These are phyloP conservation scores for Phalaenopsis equestris DNA, from an alignment of 106 monocot genomes.

Conservation along the genomic window DNA sequence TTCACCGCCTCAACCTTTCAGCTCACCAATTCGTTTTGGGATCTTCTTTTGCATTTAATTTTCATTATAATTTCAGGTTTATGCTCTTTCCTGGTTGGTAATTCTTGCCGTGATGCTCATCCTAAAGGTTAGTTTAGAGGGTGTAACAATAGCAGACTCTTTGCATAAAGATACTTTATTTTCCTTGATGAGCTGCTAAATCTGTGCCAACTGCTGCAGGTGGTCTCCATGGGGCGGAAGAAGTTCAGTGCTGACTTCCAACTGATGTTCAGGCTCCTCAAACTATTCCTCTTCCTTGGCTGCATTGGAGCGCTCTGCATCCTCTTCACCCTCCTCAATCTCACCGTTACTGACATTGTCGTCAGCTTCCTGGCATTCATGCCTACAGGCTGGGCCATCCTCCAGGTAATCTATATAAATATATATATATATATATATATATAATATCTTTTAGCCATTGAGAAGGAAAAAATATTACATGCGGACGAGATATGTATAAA, in stretches of 20 bases:
- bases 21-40: too few relatives aligned
- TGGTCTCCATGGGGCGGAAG: slow-evolving; percentile 95
- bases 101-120: slow-evolving; percentile 82
- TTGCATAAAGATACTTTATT: too few relatives aligned
- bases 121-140: slow-evolving; percentile 45
- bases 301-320: slow-evolving; percentile 54
- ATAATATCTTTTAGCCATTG: neutral
- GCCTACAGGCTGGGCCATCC: slow-evolving; percentile 94
- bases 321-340: slow-evolving; percentile 64
- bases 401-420: slow-evolving; percentile 42
- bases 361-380: slow-evolving; percentile 82
- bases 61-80: slow-evolving; percentile 46
- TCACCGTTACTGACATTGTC: slow-evolving; percentile 71
- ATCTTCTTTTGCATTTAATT: neutral
- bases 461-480: too few relatives aligned
- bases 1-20: too few relatives aligned
- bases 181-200: neutral
- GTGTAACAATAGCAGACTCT: too few relatives aligned
- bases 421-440: too few relatives aligned
- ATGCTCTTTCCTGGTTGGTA: slow-evolving; percentile 92
- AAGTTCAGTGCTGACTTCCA: slow-evolving; percentile 97
- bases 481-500: too few relatives aligned
- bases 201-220: slow-evolving; percentile 26
- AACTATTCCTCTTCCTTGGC: slow-evolving; percentile 76
- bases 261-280: slow-evolving; percentile 88